phyloP scores from a whole-genome alignment of 306 rosid species.

The Prunus mira region DNA sequence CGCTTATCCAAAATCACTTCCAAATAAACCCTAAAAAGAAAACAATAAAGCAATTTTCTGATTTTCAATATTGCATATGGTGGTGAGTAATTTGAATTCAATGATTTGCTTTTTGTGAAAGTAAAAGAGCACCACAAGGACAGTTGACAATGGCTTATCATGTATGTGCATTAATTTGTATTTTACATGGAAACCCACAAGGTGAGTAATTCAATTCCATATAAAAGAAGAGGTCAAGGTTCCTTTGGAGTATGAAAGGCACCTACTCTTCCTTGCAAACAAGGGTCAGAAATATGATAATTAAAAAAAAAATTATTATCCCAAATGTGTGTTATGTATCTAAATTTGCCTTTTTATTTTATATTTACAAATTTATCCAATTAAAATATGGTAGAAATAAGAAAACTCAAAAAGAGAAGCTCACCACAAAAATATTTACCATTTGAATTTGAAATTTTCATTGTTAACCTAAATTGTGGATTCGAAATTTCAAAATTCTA shows the following conservation, averaged over 20 bases:
- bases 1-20: accelerated
- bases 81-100: background rate
- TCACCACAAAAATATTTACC: too few relatives aligned
- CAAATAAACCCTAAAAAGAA: too few relatives aligned
- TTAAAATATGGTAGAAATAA: too few relatives aligned
- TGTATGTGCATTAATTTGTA: background rate
- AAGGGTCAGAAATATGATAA: background rate
- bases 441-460: too few relatives aligned
- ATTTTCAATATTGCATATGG: background rate
- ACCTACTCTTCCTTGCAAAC: background rate
- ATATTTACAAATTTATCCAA: too few relatives aligned
- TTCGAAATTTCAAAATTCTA: too few relatives aligned
- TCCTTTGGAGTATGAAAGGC: background rate
- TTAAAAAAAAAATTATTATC: too few relatives aligned
- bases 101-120: background rate
- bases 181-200: background rate
- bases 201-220: background rate
- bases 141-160: background rate
- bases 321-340: background rate
- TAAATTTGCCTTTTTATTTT: too few relatives aligned
- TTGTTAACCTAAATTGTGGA: too few relatives aligned
- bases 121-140: conserved; percentile 3
- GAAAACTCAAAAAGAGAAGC: too few relatives aligned
- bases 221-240: background rate
- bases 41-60: background rate